Percentiles rank a stretch among this genome's conserved stretches.
phyloP scores from a whole-genome alignment of 2,329 filamentous ascomycete species.

The Diaporthe sp. region DNA sequence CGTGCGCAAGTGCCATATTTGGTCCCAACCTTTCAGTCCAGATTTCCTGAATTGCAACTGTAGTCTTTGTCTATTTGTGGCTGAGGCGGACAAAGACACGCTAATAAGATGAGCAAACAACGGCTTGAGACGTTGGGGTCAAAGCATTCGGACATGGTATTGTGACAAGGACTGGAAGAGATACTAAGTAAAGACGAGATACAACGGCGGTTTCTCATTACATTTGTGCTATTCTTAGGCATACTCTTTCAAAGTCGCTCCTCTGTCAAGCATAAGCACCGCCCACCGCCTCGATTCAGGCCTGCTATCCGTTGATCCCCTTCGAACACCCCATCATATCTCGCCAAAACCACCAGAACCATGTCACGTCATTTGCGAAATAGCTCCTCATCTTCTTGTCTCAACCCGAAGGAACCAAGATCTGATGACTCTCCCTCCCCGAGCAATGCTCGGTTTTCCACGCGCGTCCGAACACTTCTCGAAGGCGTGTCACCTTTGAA shows the following conservation, averaged over 20 bases:
- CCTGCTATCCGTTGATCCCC: neutral
- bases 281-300: neutral
- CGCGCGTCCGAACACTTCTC: neutral
- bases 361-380: neutral
- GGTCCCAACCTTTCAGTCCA: neutral
- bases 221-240: neutral
- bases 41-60: no score
- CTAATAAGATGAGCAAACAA: neutral
- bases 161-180: neutral
- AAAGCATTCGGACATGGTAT: neutral
- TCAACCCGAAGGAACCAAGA: neutral
- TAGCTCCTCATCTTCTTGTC: neutral
- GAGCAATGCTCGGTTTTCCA: neutral
- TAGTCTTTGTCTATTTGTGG: neutral
- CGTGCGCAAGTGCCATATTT: neutral
- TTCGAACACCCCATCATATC: neutral
- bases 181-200: neutral
- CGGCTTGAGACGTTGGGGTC: neutral
- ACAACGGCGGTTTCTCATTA: neutral
- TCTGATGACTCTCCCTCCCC: no score
- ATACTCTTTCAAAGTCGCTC: no score
- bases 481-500: neutral
- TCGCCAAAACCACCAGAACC: neutral
- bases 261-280: neutral
- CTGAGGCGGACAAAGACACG: slow-evolving; percentile 8